Conservation (phyloP, 805 yeast species). For the Ogataea parapolymorpha region DNA sequence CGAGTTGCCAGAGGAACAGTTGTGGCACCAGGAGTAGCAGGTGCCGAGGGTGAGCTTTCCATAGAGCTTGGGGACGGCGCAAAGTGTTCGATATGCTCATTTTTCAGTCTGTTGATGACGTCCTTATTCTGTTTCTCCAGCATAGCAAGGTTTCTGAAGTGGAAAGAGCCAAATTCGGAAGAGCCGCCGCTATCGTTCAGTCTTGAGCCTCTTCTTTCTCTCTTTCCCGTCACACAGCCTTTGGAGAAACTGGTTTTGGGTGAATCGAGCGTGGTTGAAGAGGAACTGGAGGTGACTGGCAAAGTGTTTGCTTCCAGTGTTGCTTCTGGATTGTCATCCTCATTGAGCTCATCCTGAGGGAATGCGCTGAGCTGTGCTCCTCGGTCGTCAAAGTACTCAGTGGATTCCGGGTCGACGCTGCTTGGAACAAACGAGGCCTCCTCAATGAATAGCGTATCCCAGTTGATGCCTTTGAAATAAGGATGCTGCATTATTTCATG, state of each 20-base stretch:
- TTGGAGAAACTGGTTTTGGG: constrained; percentile 29
- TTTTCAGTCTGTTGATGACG: constrained; percentile 80
- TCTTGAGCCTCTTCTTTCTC: constrained; percentile 72
- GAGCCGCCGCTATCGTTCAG: constrained; percentile 57
- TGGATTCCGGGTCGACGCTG: constrained; percentile 74
- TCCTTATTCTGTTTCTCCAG: constrained; percentile 93
- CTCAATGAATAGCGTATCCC: constrained; percentile 69
- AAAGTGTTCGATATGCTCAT: constrained; percentile 68
- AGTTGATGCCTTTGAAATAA: constrained; percentile 67
- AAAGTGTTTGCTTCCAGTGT: constrained; percentile 6
- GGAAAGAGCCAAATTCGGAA: constrained; percentile 87
- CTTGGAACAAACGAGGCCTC: constrained; percentile 83
- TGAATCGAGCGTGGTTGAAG: constrained; percentile 28
- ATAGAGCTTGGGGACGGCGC: constrained; percentile 46
- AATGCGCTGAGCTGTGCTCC: constrained; percentile 77
- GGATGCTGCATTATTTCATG: constrained; percentile 77
- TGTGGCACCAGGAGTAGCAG: constrained; percentile 24
- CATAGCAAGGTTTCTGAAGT: constrained; percentile 83
- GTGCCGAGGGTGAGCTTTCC: constrained; percentile 33
- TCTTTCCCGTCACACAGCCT: constrained; percentile 39
- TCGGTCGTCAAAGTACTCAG: constrained; percentile 86
- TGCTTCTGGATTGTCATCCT: constrained; percentile 18
- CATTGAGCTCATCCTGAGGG: constrained; percentile 39
- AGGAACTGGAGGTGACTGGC: constrained; percentile 24
- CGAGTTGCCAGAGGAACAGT: constrained; percentile 9